Base-by-base conservation (phyloP, 331 rosid species). In the Acacia concinna region DNA sequence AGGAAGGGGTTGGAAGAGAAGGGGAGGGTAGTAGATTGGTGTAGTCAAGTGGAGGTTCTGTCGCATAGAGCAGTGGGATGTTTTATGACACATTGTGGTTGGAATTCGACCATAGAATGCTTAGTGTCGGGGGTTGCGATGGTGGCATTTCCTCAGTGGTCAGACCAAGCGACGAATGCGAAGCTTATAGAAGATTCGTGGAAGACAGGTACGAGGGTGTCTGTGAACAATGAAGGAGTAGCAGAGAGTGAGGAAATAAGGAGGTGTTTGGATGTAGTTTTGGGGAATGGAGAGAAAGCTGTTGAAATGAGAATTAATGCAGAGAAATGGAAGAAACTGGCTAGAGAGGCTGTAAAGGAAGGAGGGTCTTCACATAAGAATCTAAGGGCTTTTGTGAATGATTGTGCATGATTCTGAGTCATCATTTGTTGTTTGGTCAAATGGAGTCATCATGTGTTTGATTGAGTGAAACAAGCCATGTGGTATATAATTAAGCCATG, bases 131-230 rank as follows among this genome's bases (percentile, higher is more conserved):
- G 85, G n/a, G 79, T 82, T 46, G 78, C 65, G 0, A 60, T 71
- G 28, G 73, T 77, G 27, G 74, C 38, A 0, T 78, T 80, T 41
- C 88, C 90, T 0, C 86, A 78, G 27, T 80, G 81, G 84, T 2
- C 78, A 0, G 90, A 89, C 32, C 92, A 86, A 56, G 7, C 14
- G 1, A 89, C 89, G 1, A 86, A 86, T 20, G 87, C 90, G 14
- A 89, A 80, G 85, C 23, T 86, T 12, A 46, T 84, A 0, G 78
- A 78, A 6, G 90, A 84, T 1, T 5, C 44, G 20, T 86, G 87
- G 83, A 75, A 68, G 41, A 82, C 32, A 0, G 90, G 90, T 1
- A 71, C 69, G 64, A 80, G 75, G 71, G 85, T 78, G 72, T 14
- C 1, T 10, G 73, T 52, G 23, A 67, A 65, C 28, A 75, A 72